Base-by-base conservation (phyloP, 2,329 filamentous ascomycete species). In the Anthostomella pinea region DNA sequence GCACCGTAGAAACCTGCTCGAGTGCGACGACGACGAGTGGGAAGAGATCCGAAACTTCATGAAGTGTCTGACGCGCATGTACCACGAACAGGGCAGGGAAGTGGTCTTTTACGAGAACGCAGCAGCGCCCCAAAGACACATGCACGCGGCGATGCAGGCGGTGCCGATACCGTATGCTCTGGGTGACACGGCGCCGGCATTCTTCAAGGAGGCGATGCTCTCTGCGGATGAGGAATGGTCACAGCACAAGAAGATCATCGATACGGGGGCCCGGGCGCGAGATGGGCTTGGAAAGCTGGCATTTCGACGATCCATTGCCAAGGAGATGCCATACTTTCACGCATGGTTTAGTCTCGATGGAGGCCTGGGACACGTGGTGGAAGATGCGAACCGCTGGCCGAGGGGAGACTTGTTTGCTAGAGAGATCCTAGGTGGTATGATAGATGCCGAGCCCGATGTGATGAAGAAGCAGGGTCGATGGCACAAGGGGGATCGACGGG, bases 21-120 rank as follows among this genome's bases (percentile, higher is more conserved):
- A 96, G 63, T 98, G 93, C 62, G 91, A 97, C 62, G 91, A 98
- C 57, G 93, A 98, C 58, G 93, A 98, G 61, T 98, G 94, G 94
- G 93, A 98, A 59, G 93, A 98, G 64, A 83, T 98, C 5, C 85
- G 93, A 51, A 98, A 98, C 62, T 98, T 98, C 59, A 97, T 97
- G 91, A 98, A 98, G 68, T 85, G 81, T 40, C 73, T 98, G 14
- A 96, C 85, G 4, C 81, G 91, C 28, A 85, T 96, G 79, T 98
- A 97, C 64, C 88, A 95, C 66, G 85, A 90, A 27, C 88, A 94
- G 62, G 89, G 90, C 8, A 85, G 87, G 33, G 87, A 93, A 53
- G 90, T 97, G 8, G 70, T 98, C 45, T 98, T 98, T 67, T 98
- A 98, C 70, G 93, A 98, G 59, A 97, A 98, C 59, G 93, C 93